Percentiles rank a stretch among this genome's conserved stretches.
These are phyloP conservation scores for Paraglomus brasilianum DNA, from an alignment of 192 early-diverging fungal species.

Conservation along the genomic window DNA sequence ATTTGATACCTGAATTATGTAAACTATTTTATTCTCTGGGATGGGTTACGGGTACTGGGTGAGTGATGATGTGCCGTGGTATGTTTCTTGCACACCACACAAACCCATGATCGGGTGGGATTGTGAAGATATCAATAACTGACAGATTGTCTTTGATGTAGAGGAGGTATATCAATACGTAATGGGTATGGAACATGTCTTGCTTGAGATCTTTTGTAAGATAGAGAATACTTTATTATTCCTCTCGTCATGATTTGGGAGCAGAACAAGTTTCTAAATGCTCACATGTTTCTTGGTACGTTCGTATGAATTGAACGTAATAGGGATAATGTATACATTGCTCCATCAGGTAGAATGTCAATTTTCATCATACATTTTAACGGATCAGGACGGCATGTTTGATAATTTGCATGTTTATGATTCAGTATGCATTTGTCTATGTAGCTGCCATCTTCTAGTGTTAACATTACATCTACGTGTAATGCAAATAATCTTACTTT, in stretches of 20 bases:
- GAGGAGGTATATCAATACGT: slow-evolving; percentile 82
- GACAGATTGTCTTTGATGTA: neutral
- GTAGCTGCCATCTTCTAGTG: neutral
- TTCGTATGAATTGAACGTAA: too few species aligned
- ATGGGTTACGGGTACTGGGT: slow-evolving; percentile 97
- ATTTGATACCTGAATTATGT: slow-evolving; percentile 94
- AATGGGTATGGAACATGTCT: slow-evolving; percentile 50
- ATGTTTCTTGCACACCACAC: too few species aligned
- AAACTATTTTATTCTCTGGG: slow-evolving; percentile 84
- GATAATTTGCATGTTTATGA: slow-evolving; percentile 7
- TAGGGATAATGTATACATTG: slow-evolving; percentile 77
- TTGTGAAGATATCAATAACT: too few species aligned
- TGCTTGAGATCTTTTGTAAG: neutral
- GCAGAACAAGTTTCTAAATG: too few species aligned
- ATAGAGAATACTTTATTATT: too few species aligned
- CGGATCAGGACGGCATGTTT: neutral
- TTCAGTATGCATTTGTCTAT: neutral
- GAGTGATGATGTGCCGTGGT: slow-evolving; percentile 5
- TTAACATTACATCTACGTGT: too few species aligned
- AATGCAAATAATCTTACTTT: neutral
- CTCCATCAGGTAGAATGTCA: slow-evolving; percentile 61
- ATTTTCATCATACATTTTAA: neutral
- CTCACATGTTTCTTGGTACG: too few species aligned
- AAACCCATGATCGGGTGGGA: too few species aligned
- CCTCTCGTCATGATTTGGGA: too few species aligned